Conservation (phyloP, 2,329 filamentous ascomycete genomes). For the Orbilia brochopaga region DNA sequence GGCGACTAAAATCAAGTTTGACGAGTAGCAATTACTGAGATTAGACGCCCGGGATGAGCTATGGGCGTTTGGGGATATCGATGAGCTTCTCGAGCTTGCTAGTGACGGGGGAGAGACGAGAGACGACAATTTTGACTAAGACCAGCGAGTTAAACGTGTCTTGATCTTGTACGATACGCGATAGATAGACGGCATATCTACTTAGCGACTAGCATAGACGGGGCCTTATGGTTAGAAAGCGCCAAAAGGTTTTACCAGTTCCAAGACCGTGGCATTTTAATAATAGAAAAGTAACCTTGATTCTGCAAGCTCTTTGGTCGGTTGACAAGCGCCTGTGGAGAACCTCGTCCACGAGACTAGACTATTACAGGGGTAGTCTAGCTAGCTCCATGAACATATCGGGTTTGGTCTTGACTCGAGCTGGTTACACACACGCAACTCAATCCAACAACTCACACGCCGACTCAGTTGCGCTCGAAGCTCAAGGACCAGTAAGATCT, state of each 20-base stretch:
- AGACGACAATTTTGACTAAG: background rate
- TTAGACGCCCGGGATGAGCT: constrained; percentile 18
- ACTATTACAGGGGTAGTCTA: no score
- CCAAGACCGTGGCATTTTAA: background rate
- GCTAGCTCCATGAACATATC: no score
- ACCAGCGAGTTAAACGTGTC: background rate
- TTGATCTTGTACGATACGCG: constrained; percentile 27
- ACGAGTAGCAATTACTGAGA: constrained; percentile 52
- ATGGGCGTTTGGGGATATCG: constrained; percentile 25
- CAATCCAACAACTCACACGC: no score
- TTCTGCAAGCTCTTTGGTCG: no score
- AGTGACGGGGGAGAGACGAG: background rate
- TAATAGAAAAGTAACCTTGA: no score
- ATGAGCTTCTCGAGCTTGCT: constrained; percentile 13
- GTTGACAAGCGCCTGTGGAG: no score
- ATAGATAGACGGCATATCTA: background rate
- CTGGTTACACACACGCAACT: background rate
- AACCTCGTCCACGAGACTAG: background rate
- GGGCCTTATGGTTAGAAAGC: background rate
- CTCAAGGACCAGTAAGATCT: no score
- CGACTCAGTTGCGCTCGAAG: no score
- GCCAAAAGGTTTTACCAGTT: no score
- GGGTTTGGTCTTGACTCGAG: no score
- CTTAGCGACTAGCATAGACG: constrained; percentile 3
- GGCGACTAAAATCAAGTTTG: constrained; percentile 55